phyloP scores from a whole-genome alignment of 1,284 basidiomycete species.

The Cryptococcus sp. region DNA sequence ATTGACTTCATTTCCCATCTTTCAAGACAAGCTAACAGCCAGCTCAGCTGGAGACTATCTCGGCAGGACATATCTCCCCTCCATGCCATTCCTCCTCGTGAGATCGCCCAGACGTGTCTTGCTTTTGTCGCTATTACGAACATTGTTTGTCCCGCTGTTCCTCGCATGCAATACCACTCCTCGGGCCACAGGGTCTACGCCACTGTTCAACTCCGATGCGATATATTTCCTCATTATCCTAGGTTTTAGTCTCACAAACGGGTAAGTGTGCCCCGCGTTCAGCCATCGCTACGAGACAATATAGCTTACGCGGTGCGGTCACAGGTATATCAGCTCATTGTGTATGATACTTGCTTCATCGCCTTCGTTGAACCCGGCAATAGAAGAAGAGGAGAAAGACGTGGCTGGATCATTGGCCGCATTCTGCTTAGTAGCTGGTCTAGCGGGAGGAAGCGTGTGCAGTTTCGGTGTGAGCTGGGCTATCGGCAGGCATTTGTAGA shows the following conservation, averaged over 20 bases:
- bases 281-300: too few species aligned
- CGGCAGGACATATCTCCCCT: slow-evolving; percentile 69
- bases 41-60: slow-evolving; percentile 72
- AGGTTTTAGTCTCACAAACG: slow-evolving; percentile 72
- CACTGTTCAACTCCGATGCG: slow-evolving; percentile 63
- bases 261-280: slow-evolving; percentile 56
- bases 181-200: slow-evolving; percentile 16
- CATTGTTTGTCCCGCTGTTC: slow-evolving; percentile 76
- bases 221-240: slow-evolving; percentile 73
- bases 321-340: slow-evolving; percentile 42
- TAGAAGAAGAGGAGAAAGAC: slow-evolving; percentile 68
- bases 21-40: background rate
- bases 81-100: slow-evolving; percentile 64
- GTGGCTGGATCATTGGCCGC: slow-evolving; percentile 75
- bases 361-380: slow-evolving; percentile 45
- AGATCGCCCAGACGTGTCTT: slow-evolving; percentile 68
- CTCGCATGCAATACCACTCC: slow-evolving; percentile 68
- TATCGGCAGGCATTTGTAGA: slow-evolving; percentile 2
- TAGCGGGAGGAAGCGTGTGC: slow-evolving; percentile 69
- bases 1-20: slow-evolving; percentile 1
- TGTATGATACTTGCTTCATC: slow-evolving; percentile 52
- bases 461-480: slow-evolving; percentile 68
- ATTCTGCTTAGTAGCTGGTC: slow-evolving; percentile 74
- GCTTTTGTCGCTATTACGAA: slow-evolving; percentile 65
- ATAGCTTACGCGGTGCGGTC: too few species aligned